Evolutionary conservation across 768 basidiomycete species (phyloP), one percentile per base, ranked within the genome.

Genomic region (Pholiota conissans): DNA sequence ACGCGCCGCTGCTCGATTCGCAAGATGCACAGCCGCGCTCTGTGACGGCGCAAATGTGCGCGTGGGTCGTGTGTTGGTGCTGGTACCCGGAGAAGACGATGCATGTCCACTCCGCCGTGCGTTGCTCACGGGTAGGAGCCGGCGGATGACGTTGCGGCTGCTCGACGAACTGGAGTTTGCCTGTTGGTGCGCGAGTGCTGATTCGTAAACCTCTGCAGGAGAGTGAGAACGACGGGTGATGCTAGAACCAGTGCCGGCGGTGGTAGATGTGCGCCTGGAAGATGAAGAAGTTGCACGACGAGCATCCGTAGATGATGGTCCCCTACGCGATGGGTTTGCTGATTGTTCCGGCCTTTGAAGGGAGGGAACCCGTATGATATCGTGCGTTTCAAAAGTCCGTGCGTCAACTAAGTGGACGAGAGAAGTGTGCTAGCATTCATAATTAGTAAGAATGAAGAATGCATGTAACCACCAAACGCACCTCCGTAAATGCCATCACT

Each of bases 401-500:
- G 93, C 92, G 66, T 97, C 95, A 49, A 96, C 76, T 56, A 95
- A 78, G 65, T 97, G 95, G 7, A 96, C 69, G 34, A 89, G 71
- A 28, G 83, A 87, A 1, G 91, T 90, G 68, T 96, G 93, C 91
- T 95, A 63, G 20, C 10, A 16, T 22, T 26, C 42, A 48, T 18
- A 20, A 16, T 28, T 55, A 47, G 49, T 11, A 59, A 70, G 22
- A 16, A 56, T 32, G 29, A 40, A 3, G 20, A 30, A 28, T 47
- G 27, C 30, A 49, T n/a, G n/a, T n/a, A 46, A 20, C 9, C 37
- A 42, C 24, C 27, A 52, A 32, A 61, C 83, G 54, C 60, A 93
- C 93, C 85, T 95, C 94, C 14, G 94, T 93, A 72, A 95, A 97
- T 0, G 85, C 86, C 83, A 96, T 84, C 1, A 95, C 70, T 71